Evolutionary conservation across 306 rosid species (phyloP).

Genomic region (Erythrophleum fordii): DNA sequence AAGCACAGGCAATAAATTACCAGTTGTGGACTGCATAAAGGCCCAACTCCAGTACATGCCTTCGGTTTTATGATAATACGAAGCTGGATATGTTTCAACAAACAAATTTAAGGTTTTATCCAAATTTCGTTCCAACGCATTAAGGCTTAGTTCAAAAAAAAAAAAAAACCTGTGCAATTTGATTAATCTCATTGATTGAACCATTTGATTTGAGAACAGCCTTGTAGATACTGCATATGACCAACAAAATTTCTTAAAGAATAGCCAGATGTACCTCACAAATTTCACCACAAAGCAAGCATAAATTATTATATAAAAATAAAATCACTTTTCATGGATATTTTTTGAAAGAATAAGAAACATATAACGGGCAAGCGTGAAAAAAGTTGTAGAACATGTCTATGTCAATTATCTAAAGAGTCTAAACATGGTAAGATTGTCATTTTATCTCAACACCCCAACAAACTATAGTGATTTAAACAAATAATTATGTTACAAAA

Average conservation of each 20-base stretch:
- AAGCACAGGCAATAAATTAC: conserved; percentile 48
- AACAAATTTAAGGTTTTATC: conserved; percentile 36
- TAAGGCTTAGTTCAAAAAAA: conserved; percentile 34
- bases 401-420: neutral
- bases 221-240: conserved; percentile 75
- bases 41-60: conserved; percentile 78
- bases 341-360: neutral
- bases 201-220: conserved; percentile 82
- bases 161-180: conserved; percentile 89
- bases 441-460: neutral
- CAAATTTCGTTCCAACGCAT: conserved; percentile 34
- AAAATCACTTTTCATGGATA: neutral
- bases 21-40: conserved; percentile 88
- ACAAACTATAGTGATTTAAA: neutral
- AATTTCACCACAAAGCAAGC: conserved; percentile 32
- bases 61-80: conserved; percentile 92
- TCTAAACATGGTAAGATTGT: neutral
- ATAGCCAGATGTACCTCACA: conserved; percentile 21
- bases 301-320: neutral
- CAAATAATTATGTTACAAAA: neutral
- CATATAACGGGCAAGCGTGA: neutral
- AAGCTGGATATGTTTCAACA: conserved; percentile 66
- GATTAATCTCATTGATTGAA: conserved; percentile 85
- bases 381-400: neutral
- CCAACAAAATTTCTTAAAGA: conserved; percentile 36